Percentiles rank a stretch among this genome's conserved stretches.
Evolutionary conservation across 2,329 filamentous ascomycete species (phyloP).

Genomic region (Pseudogymnoascus verrucosus): DNA sequence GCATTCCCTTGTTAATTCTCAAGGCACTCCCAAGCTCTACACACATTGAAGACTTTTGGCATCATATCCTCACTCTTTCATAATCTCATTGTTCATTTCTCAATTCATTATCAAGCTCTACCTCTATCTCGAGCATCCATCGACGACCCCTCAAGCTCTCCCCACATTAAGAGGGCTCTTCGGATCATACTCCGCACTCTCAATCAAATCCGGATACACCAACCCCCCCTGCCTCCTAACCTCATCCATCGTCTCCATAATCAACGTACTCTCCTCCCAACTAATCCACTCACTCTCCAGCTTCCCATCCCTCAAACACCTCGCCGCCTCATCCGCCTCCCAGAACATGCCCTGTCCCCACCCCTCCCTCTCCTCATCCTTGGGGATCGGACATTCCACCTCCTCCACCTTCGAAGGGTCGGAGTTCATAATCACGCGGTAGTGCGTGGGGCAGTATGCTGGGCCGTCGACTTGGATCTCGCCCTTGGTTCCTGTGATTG

Average conservation of each 20-base stretch:
- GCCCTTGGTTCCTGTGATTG: constrained; percentile 57
- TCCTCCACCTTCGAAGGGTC: constrained; percentile 29
- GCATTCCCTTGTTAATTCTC: background rate
- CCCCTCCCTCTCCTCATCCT: constrained; percentile 19
- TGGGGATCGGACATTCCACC: constrained; percentile 37
- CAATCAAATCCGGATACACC: constrained; percentile 58
- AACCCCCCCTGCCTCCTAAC: constrained; percentile 54
- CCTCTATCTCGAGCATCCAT: background rate
- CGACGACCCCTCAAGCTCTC: background rate
- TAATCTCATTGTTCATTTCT: background rate
- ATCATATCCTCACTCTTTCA: background rate
- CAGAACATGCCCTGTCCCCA: constrained; percentile 61
- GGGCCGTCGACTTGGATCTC: constrained; percentile 58
- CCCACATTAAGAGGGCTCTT: constrained; percentile 49
- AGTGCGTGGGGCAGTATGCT: constrained; percentile 47
- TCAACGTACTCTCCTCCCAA: constrained; percentile 55
- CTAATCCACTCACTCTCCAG: constrained; percentile 51
- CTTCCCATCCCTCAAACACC: constrained; percentile 54
- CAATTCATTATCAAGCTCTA: background rate
- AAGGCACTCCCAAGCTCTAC: background rate
- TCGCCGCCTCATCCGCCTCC: constrained; percentile 61
- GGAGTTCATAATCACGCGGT: constrained; percentile 40
- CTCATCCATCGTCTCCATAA: constrained; percentile 68
- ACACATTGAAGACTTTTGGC: background rate
- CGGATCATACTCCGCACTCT: constrained; percentile 50